Conservation (phyloP, 345 rosid species). For the Hibiscus trionum region DNA sequence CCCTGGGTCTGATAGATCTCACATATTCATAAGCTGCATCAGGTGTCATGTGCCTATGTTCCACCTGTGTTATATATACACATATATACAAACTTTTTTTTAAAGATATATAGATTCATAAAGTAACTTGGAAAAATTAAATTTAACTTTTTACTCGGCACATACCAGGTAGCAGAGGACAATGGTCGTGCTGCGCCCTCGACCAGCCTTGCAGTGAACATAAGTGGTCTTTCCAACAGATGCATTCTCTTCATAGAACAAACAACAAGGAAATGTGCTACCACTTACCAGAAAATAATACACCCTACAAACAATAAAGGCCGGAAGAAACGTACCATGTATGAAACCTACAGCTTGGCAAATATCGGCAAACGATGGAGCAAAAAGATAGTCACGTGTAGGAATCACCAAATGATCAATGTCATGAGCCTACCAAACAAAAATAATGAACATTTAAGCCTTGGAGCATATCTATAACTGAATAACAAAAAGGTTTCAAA, state of each 20-base stretch:
- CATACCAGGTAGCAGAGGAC: neutral
- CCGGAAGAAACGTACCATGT: neutral
- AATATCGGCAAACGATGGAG: neutral
- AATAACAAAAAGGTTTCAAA: too few species aligned
- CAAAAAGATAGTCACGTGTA: neutral
- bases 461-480: neutral
- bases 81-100: neutral
- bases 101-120: neutral
- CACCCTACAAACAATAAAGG: neutral
- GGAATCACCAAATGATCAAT: too few species aligned
- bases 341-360: neutral
- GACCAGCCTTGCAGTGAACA: neutral
- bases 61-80: constrained; percentile 27
- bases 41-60: constrained; percentile 50
- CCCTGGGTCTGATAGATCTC: constrained; percentile 55
- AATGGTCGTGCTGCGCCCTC: neutral
- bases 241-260: neutral
- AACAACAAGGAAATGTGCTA: neutral
- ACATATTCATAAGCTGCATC: constrained; percentile 47
- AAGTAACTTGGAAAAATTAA: neutral
- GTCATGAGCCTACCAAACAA: too few species aligned
- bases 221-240: neutral
- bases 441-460: neutral
- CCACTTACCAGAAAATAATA: neutral
- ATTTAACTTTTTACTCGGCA: neutral